phyloP scores from a whole-genome alignment of 106 monocot genomes.

The Allium cepa region DNA sequence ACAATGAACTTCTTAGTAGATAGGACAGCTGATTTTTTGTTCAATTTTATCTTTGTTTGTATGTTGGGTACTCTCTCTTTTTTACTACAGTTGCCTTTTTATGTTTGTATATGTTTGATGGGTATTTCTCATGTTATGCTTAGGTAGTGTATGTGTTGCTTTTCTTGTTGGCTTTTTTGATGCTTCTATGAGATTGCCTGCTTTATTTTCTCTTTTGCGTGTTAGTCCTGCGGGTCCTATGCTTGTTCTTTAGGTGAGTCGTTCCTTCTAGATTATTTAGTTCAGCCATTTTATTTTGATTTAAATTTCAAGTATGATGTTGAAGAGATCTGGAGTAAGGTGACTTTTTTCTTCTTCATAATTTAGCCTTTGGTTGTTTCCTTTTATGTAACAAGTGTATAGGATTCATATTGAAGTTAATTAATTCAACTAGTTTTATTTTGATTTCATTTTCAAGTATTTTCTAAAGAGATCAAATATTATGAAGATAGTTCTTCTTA shows the following conservation, averaged over 20 bases:
- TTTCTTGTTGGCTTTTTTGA: conserved; percentile 1
- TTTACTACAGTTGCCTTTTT: background rate
- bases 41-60: conserved; percentile 1
- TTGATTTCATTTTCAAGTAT: background rate
- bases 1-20: background rate
- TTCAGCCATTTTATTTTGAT: background rate
- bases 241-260: background rate
- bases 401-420: background rate
- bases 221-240: background rate
- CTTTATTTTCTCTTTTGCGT: background rate
- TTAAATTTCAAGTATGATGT: background rate
- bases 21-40: conserved; percentile 2
- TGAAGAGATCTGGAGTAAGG: background rate
- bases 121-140: conserved; percentile 4
- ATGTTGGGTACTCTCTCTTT: background rate
- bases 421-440: background rate
- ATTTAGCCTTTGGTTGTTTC: background rate
- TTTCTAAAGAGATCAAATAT: too few species aligned
- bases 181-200: conserved; percentile 6
- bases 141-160: background rate
- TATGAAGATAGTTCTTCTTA: too few species aligned
- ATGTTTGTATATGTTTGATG: conserved; percentile 1
- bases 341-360: background rate
- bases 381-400: background rate
- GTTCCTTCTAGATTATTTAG: background rate